phyloP scores from a whole-genome alignment of 768 basidiomycete genomes.

The Leucosporidium yakuticum region DNA sequence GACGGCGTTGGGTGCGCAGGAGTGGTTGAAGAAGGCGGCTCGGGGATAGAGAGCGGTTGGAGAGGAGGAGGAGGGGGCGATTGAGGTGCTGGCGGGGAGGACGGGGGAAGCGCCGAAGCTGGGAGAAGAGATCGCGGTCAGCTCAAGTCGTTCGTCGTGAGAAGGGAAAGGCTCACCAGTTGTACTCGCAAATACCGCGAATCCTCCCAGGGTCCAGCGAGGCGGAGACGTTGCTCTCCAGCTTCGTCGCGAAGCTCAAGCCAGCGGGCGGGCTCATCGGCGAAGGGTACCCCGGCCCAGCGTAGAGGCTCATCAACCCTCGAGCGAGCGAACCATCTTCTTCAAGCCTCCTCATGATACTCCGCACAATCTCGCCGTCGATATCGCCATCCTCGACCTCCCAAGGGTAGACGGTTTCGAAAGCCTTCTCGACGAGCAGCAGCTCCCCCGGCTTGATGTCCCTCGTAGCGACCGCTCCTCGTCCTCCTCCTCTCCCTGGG shows the following conservation, averaged over 20 bases:
- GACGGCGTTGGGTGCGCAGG: slow-evolving; percentile 39
- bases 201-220: not conserved
- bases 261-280: not conserved
- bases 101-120: not conserved
- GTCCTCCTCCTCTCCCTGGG: slow-evolving; percentile 1
- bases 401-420: not conserved
- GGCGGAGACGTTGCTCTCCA: not conserved
- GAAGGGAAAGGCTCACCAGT: not conserved
- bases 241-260: no score
- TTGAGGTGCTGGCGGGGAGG: slow-evolving; percentile 41
- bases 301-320: not conserved
- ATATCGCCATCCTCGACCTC: slow-evolving; percentile 52
- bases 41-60: slow-evolving; percentile 41
- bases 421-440: slow-evolving; percentile 11
- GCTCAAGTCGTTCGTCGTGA: accelerated
- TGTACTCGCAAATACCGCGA: not conserved
- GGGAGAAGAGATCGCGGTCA: no score
- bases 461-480: slow-evolving; percentile 14
- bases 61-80: slow-evolving; percentile 44
- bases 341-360: slow-evolving; percentile 49
- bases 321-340: slow-evolving; percentile 1
- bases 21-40: slow-evolving; percentile 45
- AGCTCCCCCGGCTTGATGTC: slow-evolving; percentile 20
- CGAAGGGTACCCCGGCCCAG: not conserved
- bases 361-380: slow-evolving; percentile 63